Percentiles rank a stretch among this genome's conserved stretches.
These are phyloP conservation scores for Podosphaera fusca DNA, from an alignment of 2,329 filamentous ascomycete genomes.

Conservation along the genomic window DNA sequence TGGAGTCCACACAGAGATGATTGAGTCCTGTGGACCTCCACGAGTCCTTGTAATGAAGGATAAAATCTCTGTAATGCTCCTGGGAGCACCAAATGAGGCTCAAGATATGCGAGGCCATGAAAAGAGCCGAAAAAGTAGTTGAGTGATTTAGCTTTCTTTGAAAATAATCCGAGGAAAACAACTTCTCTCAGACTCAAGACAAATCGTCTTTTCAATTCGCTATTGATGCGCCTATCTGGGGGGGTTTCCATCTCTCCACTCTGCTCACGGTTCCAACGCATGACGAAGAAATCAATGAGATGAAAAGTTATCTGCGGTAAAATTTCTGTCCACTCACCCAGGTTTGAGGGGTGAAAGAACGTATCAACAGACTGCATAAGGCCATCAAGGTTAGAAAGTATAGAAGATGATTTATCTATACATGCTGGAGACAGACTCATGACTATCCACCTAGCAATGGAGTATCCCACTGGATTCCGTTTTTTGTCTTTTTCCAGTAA, in stretches of 20 bases:
- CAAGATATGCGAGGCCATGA: constrained; percentile 71
- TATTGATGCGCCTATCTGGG: constrained; percentile 52
- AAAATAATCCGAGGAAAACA: constrained; percentile 94
- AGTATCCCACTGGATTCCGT: constrained; percentile 77
- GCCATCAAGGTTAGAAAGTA: constrained; percentile 68
- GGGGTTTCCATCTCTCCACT: constrained; percentile 81
- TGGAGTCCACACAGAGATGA: constrained; percentile 82
- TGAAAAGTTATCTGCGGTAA: constrained; percentile 81
- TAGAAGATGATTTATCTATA: constrained; percentile 51
- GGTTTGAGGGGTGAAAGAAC: constrained; percentile 96
- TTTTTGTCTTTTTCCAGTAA: constrained; percentile 83
- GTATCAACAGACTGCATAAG: constrained; percentile 90
- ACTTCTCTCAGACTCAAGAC: constrained; percentile 77
- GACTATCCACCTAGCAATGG: constrained; percentile 79
- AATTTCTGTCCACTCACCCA: constrained; percentile 74
- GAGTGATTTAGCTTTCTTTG: constrained; percentile 79
- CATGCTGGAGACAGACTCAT: constrained; percentile 79
- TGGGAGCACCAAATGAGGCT: constrained; percentile 76
- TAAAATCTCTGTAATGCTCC: constrained; percentile 92
- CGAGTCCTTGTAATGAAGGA: constrained; percentile 82
- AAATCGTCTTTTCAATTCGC: constrained; percentile 67
- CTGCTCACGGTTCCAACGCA: constrained; percentile 89
- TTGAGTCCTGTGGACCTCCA: constrained; percentile 89
- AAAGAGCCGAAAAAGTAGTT: constrained; percentile 79
- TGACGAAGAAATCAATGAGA: constrained; percentile 85